Evolutionary conservation across 2,329 filamentous ascomycete species (phyloP).

Genomic region (Hypoxylon sp.): DNA sequence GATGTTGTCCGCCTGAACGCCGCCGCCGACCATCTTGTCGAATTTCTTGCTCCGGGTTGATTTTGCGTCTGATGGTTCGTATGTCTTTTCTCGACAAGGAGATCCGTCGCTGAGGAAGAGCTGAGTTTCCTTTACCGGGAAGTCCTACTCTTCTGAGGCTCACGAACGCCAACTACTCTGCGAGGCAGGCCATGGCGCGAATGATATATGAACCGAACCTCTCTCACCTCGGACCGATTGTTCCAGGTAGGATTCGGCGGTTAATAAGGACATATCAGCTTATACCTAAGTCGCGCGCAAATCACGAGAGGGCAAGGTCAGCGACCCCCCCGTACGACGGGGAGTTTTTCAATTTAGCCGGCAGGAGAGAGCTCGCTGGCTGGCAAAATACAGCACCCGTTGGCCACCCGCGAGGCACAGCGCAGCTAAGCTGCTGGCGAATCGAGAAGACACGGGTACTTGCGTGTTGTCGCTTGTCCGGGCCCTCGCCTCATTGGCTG

Average conservation of each 20-base stretch:
- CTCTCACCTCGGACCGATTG: slow-evolving; percentile 34
- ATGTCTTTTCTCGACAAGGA: not conserved
- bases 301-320: slow-evolving; percentile 28
- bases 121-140: slow-evolving; percentile 7
- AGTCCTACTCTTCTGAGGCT: slow-evolving; percentile 18
- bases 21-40: slow-evolving; percentile 41
- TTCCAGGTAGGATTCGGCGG: slow-evolving; percentile 38
- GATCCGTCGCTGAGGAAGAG: not conserved
- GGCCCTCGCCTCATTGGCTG: slow-evolving; percentile 13
- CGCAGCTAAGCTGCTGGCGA: no score
- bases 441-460: no score
- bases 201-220: slow-evolving; percentile 33
- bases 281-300: slow-evolving; percentile 28
- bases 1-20: slow-evolving; percentile 40
- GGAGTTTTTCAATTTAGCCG: slow-evolving; percentile 42
- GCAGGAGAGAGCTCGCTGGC: slow-evolving; percentile 28
- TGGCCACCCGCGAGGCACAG: slow-evolving; percentile 24
- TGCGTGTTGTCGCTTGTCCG: no score
- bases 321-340: no score
- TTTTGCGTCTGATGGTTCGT: not conserved
- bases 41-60: slow-evolving; percentile 4
- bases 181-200: slow-evolving; percentile 17
- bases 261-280: slow-evolving; percentile 41
- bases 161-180: slow-evolving; percentile 1
- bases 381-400: slow-evolving; percentile 21